Base-by-base conservation (phyloP, 1,139 yeast genomes). In the Lodderomyces pseudojiufengensis region DNA sequence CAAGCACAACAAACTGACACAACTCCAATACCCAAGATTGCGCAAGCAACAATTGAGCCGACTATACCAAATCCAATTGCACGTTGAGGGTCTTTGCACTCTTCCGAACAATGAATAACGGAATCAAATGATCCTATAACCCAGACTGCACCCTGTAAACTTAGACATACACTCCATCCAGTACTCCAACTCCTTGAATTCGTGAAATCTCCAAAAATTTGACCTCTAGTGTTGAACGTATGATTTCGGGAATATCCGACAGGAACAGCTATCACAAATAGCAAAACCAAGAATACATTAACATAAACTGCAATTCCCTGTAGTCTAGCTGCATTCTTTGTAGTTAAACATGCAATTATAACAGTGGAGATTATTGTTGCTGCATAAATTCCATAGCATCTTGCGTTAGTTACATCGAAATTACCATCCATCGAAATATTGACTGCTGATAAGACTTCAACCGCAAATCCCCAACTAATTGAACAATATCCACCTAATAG, bases 81-180 rank as follows among this genome's bases (percentile, higher is more conserved):
- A 35, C 61, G 65, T 13, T 78, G 65, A n/a, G 88, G 85, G 49
- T 79, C 73, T 29, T 65, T 63, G 20, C 84, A 83, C 52, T 82
- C 90, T 55, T 82, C 90, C 14, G 80, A 70, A 73, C 80, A 76
- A 55, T 81, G 88, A 34, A 81, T 78, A 47, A 83, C 78, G 6
- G 84, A 74, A 54, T 82, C 90, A 51, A 79, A 80, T 0, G 84
- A 80, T 45, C 79, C 79, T 49, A 76, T 76, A n/a, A 80, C 73
- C 83, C 83, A 76, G 35, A 75, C 73, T 1, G 83, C 79, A 2
- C 84, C 78, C 70, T 79, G 70, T 72, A 81, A 73, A 13, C 79
- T 67, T 33, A 74, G 55, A 47, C 75, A 55, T 51, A 75, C 77
- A 33, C 78, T 70, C 51, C 67, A 26, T 5, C 14, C 26, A 11